Evolutionary conservation across 2,329 filamentous ascomycete genomes (phyloP).

Genomic region (Pseudogymnoascus sp.): DNA sequence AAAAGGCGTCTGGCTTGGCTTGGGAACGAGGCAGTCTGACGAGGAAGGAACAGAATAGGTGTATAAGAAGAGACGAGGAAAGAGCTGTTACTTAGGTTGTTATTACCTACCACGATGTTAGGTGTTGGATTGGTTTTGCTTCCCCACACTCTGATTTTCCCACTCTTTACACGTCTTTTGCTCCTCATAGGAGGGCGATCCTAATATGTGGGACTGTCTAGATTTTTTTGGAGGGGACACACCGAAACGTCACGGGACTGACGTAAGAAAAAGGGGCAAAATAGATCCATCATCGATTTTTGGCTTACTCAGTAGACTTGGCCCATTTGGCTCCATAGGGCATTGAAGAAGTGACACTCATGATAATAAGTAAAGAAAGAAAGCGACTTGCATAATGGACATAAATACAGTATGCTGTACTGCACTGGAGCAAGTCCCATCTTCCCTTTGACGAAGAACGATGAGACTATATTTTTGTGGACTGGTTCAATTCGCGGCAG

Average conservation of each 20-base stretch:
- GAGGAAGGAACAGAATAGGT: background rate
- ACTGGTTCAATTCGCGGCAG: background rate
- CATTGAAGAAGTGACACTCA: background rate
- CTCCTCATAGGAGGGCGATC: background rate
- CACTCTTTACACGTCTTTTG: conserved; percentile 6
- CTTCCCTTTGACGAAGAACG: background rate
- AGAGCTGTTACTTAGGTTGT: background rate
- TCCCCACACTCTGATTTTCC: conserved; percentile 3
- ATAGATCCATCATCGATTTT: conserved; percentile 4
- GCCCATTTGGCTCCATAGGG: background rate
- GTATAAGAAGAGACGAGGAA: background rate
- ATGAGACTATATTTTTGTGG: background rate
- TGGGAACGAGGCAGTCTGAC: background rate
- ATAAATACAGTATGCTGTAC: background rate
- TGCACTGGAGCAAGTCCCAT: background rate
- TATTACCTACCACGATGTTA: background rate
- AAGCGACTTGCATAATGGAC: background rate
- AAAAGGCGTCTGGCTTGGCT: conserved; percentile 1
- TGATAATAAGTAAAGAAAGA: background rate
- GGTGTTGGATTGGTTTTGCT: conserved; percentile 1
- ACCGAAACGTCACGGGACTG: conserved; percentile 2
- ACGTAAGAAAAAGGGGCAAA: conserved; percentile 8
- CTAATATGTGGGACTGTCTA: conserved; percentile 8
- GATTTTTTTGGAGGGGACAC: background rate
- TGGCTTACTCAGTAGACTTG: background rate